A percentile compares a stretch with the other conserved stretches of the same genome.
These are phyloP conservation scores for Dillenia suffruticosa DNA, from an alignment of 164 flowering plant species.

Conservation along the genomic window DNA sequence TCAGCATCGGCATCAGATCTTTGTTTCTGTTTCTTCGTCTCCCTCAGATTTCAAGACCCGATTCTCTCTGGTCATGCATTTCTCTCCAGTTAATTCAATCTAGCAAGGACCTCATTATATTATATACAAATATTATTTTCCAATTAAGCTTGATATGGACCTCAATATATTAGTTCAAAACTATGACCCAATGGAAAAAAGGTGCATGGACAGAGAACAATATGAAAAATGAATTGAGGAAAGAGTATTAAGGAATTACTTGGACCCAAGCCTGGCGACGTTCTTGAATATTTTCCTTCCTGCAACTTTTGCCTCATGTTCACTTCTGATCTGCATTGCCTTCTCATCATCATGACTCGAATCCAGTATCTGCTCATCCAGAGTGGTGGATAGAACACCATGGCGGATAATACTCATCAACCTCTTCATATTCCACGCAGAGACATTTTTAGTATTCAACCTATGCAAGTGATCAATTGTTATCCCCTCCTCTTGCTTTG, in stretches of 20 bases:
- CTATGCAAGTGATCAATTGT: slow-evolving; percentile 48
- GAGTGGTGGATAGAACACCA: slow-evolving; percentile 48
- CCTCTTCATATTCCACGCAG: slow-evolving; percentile 80
- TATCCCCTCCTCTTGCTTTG: slow-evolving; percentile 36
- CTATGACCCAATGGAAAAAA: no score
- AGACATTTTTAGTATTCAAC: slow-evolving; percentile 46
- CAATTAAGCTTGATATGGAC: no score
- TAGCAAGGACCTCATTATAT: no score
- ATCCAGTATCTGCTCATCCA: slow-evolving; percentile 45
- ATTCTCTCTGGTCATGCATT: slow-evolving; percentile 50
- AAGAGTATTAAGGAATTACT: slow-evolving; percentile 25
- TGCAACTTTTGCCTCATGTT: slow-evolving; percentile 56
- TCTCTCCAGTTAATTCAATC: slow-evolving; percentile 13
- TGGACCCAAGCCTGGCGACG: slow-evolving; percentile 40
- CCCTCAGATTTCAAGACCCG: slow-evolving; percentile 28
- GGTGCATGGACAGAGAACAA: no score
- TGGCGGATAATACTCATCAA: slow-evolving; percentile 45
- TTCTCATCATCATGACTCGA: slow-evolving; percentile 33
- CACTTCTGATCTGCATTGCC: slow-evolving; percentile 45
- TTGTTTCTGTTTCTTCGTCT: slow-evolving; percentile 10
- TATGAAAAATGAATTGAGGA: no score
- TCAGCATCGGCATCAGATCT: neutral
- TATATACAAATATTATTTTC: no score
- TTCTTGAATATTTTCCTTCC: slow-evolving; percentile 63
- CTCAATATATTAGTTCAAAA: no score